Base-by-base conservation (phyloP, 768 basidiomycete species). In the Clathrus columnatus region DNA sequence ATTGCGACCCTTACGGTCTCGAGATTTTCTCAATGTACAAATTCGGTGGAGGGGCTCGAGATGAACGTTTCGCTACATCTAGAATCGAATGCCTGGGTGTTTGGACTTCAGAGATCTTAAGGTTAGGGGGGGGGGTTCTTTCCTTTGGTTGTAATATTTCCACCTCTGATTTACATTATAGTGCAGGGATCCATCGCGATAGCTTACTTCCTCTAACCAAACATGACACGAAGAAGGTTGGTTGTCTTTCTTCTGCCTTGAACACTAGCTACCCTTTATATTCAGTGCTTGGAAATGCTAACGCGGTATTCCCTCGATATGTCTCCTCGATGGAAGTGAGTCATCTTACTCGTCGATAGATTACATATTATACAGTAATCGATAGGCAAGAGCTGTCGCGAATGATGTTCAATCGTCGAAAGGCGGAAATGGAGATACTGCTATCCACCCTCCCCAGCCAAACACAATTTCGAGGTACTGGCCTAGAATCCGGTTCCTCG, bases 1-100 rank as follows among this genome's bases (percentile, higher is more conserved):
- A 99, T 63, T 85, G 80, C 0, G 96, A 99, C 66, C 85, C 94
- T 0, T 89, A 89, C 66, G 96, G 96, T 1, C 66, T 98, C 43
- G 91, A 95, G 59, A 97, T 99, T 59, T 77, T 93, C 11, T 86
- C 87, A 0, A 86, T 89, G 7, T 97, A 91, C 71, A 87, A 80
- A 58, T 81, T 78, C 62, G 96, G 96, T 8, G 78, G 77, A 26
- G 73, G 69, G 16, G 83, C 75, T n/a, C 36, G 36, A 36, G 36
- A 5, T 14, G 36, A 36, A 36, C 36, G 36, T 36, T 36, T 36
- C 10, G 83, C 82, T 0, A 82, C 90, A 0, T 68, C 72, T 28
- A 78, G 90, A 14, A 67, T 94, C 24, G 69, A 79, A 60, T 97
- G 93, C 87, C 66, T 93, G 2, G 95, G 95, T 1, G 69, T 97